Evolutionary conservation across 202 grass and related monocot species (phyloP).

Genomic region (Musa balbisiana): DNA sequence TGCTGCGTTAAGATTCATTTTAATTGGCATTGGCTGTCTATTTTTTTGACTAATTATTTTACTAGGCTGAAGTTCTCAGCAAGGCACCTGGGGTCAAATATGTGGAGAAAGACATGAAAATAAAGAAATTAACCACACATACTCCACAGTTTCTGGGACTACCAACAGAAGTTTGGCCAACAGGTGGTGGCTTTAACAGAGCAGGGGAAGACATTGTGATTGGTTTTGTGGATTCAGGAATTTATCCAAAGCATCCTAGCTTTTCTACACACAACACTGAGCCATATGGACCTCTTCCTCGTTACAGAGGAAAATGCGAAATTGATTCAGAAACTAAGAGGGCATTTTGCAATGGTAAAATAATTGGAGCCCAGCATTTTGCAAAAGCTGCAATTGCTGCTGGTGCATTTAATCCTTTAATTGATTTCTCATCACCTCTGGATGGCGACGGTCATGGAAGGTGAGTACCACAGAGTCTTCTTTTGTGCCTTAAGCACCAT

Average conservation of each 20-base stretch:
- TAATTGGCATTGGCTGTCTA: neutral
- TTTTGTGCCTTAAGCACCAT: neutral
- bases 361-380: conserved; percentile 98
- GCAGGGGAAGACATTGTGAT: conserved; percentile 98
- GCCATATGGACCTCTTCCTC: conserved; percentile 62
- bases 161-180: conserved; percentile 74
- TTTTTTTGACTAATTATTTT: neutral
- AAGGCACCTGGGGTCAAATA: conserved; percentile 74
- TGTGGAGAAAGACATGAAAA: conserved; percentile 82
- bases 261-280: conserved; percentile 65
- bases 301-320: conserved; percentile 91
- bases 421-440: conserved; percentile 91
- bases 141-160: conserved; percentile 93
- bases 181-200: conserved; percentile 83
- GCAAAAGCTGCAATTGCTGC: conserved; percentile 96
- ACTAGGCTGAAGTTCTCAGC: conserved; percentile 70
- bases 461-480: conserved; percentile 6
- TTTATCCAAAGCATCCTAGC: conserved; percentile 79
- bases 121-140: conserved; percentile 89
- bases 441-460: conserved; percentile 99
- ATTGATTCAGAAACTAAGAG: conserved; percentile 57
- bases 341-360: conserved; percentile 95
- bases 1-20: neutral
- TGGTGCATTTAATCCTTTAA: conserved; percentile 74
- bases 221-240: conserved; percentile 95